phyloP scores from a whole-genome alignment of 371 early-diverging fungal genomes.

The Astathelohania contejeani region DNA sequence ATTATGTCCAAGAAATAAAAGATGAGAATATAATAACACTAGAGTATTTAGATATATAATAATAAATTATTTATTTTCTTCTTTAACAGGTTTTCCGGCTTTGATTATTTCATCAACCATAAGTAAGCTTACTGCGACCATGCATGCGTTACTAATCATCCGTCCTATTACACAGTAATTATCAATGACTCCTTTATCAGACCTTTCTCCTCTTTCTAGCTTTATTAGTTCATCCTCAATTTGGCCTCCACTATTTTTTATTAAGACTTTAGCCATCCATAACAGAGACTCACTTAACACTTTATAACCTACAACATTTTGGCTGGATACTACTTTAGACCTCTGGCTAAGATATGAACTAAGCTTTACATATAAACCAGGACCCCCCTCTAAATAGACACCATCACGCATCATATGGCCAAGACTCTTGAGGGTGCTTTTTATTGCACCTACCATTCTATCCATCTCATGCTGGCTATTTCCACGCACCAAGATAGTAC shows the following conservation, averaged over 20 bases:
- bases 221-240: conserved; percentile 24
- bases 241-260: conserved; percentile 34
- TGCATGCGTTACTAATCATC: conserved; percentile 57
- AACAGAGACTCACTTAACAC: conserved; percentile 24
- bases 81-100: conserved; percentile 54
- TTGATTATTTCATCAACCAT: conserved; percentile 99
- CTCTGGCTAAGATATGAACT: conserved; percentile 13
- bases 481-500: conserved; percentile 86
- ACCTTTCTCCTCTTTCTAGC: conserved; percentile 18
- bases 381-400: conserved; percentile 77
- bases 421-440: conserved; percentile 88
- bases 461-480: conserved; percentile 79
- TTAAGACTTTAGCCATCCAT: conserved; percentile 26
- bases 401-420: conserved; percentile 85
- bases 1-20: conserved; percentile 4
- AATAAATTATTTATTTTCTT: no score
- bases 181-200: conserved; percentile 82
- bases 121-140: conserved; percentile 86
- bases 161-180: conserved; percentile 85
- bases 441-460: conserved; percentile 86
- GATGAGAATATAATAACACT: not conserved
- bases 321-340: conserved; percentile 12
- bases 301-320: conserved; percentile 28
- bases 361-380: conserved; percentile 72
- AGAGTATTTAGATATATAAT: no score